Evolutionary conservation across 169 alveolate genomes (phyloP).

Genomic region (Cyclospora cayetanensis): DNA sequence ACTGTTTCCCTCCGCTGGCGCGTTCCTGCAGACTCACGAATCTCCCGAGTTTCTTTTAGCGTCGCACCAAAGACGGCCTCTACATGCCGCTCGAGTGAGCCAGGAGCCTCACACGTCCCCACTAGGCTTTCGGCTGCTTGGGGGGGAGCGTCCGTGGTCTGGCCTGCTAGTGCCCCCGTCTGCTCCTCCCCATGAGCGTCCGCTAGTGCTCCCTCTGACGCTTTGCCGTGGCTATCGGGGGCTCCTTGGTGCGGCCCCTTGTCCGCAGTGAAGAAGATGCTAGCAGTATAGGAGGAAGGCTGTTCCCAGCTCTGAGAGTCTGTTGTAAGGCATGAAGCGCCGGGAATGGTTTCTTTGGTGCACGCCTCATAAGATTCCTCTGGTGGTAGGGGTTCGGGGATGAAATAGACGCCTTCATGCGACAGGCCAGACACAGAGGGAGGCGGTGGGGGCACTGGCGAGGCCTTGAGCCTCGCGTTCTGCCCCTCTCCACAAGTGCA

Average conservation of each 20-base stretch:
- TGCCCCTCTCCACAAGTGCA: too few relatives aligned
- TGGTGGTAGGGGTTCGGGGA: conserved; percentile 21
- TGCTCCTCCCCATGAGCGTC: too few relatives aligned
- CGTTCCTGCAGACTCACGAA: too few relatives aligned
- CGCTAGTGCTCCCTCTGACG: too few relatives aligned
- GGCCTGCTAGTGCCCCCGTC: too few relatives aligned
- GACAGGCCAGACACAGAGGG: conserved; percentile 22
- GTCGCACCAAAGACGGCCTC: too few relatives aligned
- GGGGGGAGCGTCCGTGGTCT: too few relatives aligned
- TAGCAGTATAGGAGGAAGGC: conserved; percentile 26
- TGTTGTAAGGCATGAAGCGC: neutral
- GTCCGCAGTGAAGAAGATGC: neutral
- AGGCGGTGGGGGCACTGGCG: neutral
- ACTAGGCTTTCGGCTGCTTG: too few relatives aligned
- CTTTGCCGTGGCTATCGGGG: neutral
- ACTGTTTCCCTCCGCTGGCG: too few relatives aligned
- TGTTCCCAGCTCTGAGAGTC: neutral
- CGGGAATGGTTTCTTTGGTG: neutral
- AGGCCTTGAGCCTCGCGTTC: neutral
- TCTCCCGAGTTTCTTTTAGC: too few relatives aligned
- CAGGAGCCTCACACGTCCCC: too few relatives aligned
- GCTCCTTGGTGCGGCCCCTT: neutral
- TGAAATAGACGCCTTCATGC: conserved; percentile 24
- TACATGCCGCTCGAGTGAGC: too few relatives aligned
- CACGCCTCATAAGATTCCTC: neutral